These are phyloP conservation scores for Neurospora pannonica DNA, from an alignment of 495 filamentous ascomycete genomes.

Conservation along the genomic window DNA sequence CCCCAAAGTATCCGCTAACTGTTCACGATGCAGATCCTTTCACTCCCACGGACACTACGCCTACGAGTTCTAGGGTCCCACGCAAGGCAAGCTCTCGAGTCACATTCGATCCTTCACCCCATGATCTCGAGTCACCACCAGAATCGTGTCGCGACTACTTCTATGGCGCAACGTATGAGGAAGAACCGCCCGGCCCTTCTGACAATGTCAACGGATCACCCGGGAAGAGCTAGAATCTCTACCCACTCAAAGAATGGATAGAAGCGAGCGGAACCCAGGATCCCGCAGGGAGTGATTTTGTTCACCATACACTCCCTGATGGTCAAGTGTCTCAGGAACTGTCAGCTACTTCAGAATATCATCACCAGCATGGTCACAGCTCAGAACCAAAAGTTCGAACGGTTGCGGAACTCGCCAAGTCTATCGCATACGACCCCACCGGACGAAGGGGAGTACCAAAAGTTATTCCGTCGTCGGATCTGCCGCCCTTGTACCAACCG, in stretches of 20 bases:
- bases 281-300: not conserved
- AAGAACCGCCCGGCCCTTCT: not conserved
- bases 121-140: not conserved
- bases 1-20: not conserved
- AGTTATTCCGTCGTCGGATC: conserved; percentile 1
- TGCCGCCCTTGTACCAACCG: conserved; percentile 6
- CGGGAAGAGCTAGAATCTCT: conserved; percentile 6
- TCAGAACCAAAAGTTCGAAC: conserved; percentile 25
- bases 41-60: not conserved
- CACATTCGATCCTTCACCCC: not conserved
- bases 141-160: not conserved
- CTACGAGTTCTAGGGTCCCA: not conserved
- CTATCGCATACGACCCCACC: not conserved
- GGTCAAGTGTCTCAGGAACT: not conserved
- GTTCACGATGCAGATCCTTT: not conserved
- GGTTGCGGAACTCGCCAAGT: conserved; percentile 7
- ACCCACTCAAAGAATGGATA: conserved; percentile 8
- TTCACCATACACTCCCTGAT: not conserved
- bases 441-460: conserved; percentile 5
- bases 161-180: not conserved
- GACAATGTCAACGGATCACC: not conserved
- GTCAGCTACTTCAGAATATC: not conserved
- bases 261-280: not conserved
- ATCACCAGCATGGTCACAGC: conserved; percentile 20
- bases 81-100: not conserved